Conservation (phyloP, 805 yeast species). For the Cyberlindnera suaveolens region DNA sequence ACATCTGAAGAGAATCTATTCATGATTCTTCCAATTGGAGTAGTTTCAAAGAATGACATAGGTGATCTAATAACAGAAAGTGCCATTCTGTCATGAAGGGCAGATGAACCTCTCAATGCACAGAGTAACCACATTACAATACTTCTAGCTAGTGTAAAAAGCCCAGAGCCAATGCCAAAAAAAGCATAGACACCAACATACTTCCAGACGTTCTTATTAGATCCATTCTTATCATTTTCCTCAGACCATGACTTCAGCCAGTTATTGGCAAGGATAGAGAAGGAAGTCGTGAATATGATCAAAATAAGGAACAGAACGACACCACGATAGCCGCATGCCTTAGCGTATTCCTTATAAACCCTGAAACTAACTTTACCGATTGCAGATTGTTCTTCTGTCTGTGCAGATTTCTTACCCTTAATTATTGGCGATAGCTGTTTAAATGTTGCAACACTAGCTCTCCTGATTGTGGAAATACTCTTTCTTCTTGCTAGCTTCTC, state of each 20-base stretch:
- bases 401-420: slow-evolving; percentile 35
- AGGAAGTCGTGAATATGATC: slow-evolving; percentile 31
- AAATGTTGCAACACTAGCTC: slow-evolving; percentile 63
- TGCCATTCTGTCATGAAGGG: slow-evolving; percentile 54
- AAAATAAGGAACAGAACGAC: slow-evolving; percentile 34
- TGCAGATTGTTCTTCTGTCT: slow-evolving; percentile 46
- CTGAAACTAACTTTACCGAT: slow-evolving; percentile 52
- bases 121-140: slow-evolving; percentile 45
- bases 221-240: slow-evolving; percentile 33
- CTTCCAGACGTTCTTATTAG: slow-evolving; percentile 35
- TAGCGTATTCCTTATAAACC: slow-evolving; percentile 48
- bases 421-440: slow-evolving; percentile 30
- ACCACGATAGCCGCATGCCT: slow-evolving; percentile 52
- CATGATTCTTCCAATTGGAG: slow-evolving; percentile 61
- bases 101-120: slow-evolving; percentile 49
- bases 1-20: slow-evolving; percentile 64
- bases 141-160: slow-evolving; percentile 40
- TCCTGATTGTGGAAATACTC: slow-evolving; percentile 6
- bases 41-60: slow-evolving; percentile 62
- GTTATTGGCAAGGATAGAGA: slow-evolving; percentile 41
- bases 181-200: slow-evolving; percentile 50
- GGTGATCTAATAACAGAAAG: slow-evolving; percentile 49
- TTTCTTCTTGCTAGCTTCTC: slow-evolving; percentile 1
- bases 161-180: slow-evolving; percentile 48
- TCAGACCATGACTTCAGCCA: slow-evolving; percentile 74